Base-by-base conservation (phyloP, 1,139 yeast genomes). In the Blastobotrys apis region DNA sequence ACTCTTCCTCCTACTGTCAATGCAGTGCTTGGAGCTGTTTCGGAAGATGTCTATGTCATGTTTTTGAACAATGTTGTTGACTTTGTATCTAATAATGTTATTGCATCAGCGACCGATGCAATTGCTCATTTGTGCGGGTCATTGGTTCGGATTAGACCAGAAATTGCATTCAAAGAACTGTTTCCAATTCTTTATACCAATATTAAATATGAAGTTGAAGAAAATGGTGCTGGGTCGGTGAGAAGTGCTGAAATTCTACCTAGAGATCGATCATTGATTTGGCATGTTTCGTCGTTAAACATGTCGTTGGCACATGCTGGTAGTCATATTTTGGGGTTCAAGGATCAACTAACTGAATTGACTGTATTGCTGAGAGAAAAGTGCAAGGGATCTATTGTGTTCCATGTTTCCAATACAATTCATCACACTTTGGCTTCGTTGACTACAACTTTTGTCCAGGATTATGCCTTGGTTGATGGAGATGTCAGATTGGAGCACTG, bases 191-290 rank as follows among this genome's bases (percentile, higher is more conserved):
- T 84, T 22, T 68, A 74, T 41, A 71, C 71, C 2, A 74, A 74
- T 47, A 80, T 90, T 29, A 70, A 71, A 40, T 79, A 76, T 23
- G 96, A 92, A 58, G 72, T 92, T 19, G 71, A 71, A n/a, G 90
- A 83, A 55, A 85, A 90, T 53, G 85, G 81, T 8, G 97, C 97
- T 0, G 97, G 97, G 1, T 68, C 77, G 1, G 69, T 81, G 0
- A 75, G 96, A 58, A 77, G 80, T 16, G 72, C 76, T 3, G 88
- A 82, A 37, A 72, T 84, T 26, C 72, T 81, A 20, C 87, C 87
- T 12, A 73, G 90, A 41, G 98, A 92, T 62, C 82, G 84, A 37
- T 77, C 82, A 10, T 67, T 92, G 13, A 78, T 80, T 33, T 80
- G 96, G 80, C 78, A 84, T 58, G 63, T 87, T 38, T 74, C 81